These are phyloP conservation scores for Ophiostoma fasciatum DNA, from an alignment of 2,329 filamentous ascomycete genomes.

Conservation along the genomic window DNA sequence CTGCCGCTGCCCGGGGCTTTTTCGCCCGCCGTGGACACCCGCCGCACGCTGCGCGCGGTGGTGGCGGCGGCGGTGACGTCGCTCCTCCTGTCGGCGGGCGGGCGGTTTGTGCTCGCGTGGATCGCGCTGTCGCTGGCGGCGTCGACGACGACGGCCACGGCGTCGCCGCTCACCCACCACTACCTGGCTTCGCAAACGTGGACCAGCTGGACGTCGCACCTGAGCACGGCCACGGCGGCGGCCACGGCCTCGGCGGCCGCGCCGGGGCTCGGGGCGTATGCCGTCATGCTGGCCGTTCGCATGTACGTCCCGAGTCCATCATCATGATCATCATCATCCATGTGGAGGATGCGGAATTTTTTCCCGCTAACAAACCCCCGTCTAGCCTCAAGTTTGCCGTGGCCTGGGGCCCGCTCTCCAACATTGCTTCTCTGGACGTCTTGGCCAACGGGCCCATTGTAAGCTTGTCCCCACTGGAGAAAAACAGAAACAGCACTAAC, in stretches of 20 bases:
- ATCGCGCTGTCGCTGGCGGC: background rate
- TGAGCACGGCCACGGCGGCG: background rate
- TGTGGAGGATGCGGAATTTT: too few relatives aligned
- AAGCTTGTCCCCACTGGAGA: too few relatives aligned
- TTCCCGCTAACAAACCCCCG: constrained; percentile 11
- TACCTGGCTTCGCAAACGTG: constrained; percentile 1
- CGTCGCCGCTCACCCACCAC: too few relatives aligned
- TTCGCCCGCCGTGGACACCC: constrained; percentile 3
- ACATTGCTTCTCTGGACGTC: constrained; percentile 49
- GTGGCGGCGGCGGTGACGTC: constrained; percentile 1
- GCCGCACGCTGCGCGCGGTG: background rate
- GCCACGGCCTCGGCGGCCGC: too few relatives aligned
- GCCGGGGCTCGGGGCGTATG: background rate
- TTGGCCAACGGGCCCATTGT: constrained; percentile 62
- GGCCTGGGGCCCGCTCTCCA: constrained; percentile 54
- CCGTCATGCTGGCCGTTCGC: constrained; percentile 1
- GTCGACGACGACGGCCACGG: too few relatives aligned
- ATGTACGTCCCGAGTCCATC: too few relatives aligned
- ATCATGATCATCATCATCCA: too few relatives aligned
- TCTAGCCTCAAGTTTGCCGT: constrained; percentile 50
- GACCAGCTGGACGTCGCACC: constrained; percentile 1
- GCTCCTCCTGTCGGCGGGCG: background rate
- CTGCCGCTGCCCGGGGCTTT: constrained; percentile 8
- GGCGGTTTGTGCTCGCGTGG: background rate
- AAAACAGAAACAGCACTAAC: constrained; percentile 12